Evolutionary conservation across 768 basidiomycete genomes (phyloP).

Genomic region (Cubamyces lactineus): DNA sequence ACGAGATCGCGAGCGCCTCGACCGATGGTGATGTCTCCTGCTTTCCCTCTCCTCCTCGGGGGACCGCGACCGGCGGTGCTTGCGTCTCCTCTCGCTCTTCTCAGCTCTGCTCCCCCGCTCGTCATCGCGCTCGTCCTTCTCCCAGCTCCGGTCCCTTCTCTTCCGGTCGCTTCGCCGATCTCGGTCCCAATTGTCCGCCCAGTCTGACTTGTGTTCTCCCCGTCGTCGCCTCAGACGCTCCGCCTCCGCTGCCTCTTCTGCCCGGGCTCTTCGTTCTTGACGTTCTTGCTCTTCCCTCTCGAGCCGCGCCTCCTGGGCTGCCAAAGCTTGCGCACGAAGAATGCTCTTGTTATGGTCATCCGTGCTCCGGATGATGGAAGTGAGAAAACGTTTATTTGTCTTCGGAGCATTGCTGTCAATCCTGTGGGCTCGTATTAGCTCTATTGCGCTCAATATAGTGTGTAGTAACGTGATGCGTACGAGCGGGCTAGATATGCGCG

Average conservation of each 20-base stretch:
- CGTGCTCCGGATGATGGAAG: constrained; percentile 88
- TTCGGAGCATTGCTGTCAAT: constrained; percentile 74
- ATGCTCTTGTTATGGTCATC: constrained; percentile 95
- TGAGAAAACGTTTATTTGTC: constrained; percentile 81
- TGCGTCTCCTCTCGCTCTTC: constrained; percentile 25
- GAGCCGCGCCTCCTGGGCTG: constrained; percentile 72
- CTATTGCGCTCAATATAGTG: background rate
- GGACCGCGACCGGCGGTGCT: constrained; percentile 37
- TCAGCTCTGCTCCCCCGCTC: constrained; percentile 40
- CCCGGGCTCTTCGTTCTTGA: constrained; percentile 62
- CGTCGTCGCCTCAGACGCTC: constrained; percentile 52
- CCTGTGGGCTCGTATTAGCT: constrained; percentile 38
- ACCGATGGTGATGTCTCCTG: constrained; percentile 9
- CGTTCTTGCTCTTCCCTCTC: constrained; percentile 70
- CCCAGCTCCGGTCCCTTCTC: constrained; percentile 55
- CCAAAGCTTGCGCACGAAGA: constrained; percentile 68
- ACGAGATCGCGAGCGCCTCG: constrained; percentile 11
- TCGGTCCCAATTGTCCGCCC: constrained; percentile 47
- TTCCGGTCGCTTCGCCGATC: constrained; percentile 49
- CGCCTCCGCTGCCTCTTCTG: constrained; percentile 76
- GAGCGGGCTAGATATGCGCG: constrained; percentile 67
- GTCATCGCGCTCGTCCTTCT: constrained; percentile 39
- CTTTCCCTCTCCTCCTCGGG: constrained; percentile 19
- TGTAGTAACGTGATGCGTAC: constrained; percentile 7
- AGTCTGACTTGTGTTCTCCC: constrained; percentile 38